phyloP scores from a whole-genome alignment of 2,329 filamentous ascomycete species.

The Scedosporium boydii region DNA sequence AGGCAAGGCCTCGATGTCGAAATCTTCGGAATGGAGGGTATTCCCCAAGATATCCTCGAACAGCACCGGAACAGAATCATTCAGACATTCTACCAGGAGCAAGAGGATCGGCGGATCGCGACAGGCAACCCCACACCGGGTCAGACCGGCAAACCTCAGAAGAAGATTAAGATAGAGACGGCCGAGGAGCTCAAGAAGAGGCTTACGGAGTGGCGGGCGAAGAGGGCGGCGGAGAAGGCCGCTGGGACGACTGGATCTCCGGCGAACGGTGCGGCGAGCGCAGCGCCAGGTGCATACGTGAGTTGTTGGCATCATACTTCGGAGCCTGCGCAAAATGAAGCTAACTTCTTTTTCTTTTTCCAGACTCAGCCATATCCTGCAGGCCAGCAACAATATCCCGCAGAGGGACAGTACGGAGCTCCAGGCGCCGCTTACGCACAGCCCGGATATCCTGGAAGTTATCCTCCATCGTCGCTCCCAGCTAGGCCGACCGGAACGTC shows the following conservation, averaged over 20 bases:
- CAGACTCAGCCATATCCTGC: slow-evolving; percentile 1
- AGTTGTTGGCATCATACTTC: slow-evolving; percentile 22
- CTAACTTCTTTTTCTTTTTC: slow-evolving; percentile 16
- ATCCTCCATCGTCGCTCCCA: slow-evolving; percentile 33
- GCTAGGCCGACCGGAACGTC: slow-evolving; percentile 30
- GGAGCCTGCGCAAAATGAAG: background rate
- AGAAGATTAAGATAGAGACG: slow-evolving; percentile 65
- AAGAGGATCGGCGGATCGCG: slow-evolving; percentile 69
- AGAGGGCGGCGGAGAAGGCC: slow-evolving; percentile 51
- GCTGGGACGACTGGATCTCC: slow-evolving; percentile 45
- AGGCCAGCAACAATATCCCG: background rate
- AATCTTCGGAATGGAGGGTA: slow-evolving; percentile 97
- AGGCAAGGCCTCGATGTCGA: slow-evolving; percentile 81
- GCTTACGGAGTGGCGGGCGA: slow-evolving; percentile 66
- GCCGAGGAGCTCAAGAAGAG: slow-evolving; percentile 71
- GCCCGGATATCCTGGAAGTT: slow-evolving; percentile 12
- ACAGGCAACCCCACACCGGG: slow-evolving; percentile 78
- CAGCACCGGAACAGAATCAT: slow-evolving; percentile 82
- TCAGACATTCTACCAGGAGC: slow-evolving; percentile 73
- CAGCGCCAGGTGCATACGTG: slow-evolving; percentile 49
- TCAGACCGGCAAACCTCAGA: slow-evolving; percentile 51
- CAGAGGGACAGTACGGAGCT: slow-evolving; percentile 10
- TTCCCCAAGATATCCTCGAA: slow-evolving; percentile 75
- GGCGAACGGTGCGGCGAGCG: slow-evolving; percentile 24
- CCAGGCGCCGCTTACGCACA: slow-evolving; percentile 12